Base-by-base conservation (phyloP, 2,329 filamentous ascomycete species). In the Xylaria sp. region DNA sequence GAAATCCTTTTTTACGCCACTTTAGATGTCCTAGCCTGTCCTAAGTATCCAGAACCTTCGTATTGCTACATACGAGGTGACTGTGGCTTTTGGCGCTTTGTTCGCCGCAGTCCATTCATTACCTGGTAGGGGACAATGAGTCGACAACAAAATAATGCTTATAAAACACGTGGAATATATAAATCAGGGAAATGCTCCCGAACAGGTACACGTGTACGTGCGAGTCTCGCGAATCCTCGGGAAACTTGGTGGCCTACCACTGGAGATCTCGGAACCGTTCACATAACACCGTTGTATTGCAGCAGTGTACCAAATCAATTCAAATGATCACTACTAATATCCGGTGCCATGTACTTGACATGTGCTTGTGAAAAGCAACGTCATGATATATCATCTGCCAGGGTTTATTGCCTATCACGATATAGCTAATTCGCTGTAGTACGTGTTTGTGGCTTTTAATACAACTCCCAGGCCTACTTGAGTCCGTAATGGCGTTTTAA, bases 1-100 rank as follows among this genome's bases (percentile, higher is more conserved):
- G 7, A 54, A 25, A 48, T 49, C 62, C 39, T 46, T 64, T 51
- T 49, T 31, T n/a, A 49, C 55, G 15, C 31, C 62, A 62, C 54
- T 62, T 54, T 54, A 48, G 56, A 31, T 54, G 51, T 25, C 51
- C 28, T 10, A 54, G 41, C 18, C 41, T n/a, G 41, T 4, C 23
- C 12, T 7, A 31, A 28, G 49, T 52, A 52, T 31, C 49, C 10
- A 54, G 51, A 6, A 52, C 31, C 46, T 39, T 54, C 31, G 33
- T 41, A 12, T 54, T 62, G 2, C 46, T 49, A 25, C 13, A 41
- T 18, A 6, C 8, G 7, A 58, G 12, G 39, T 48, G 31, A 9
- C 9, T 18, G 31, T 20, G 52, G 28, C 52, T 55, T 55, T 54
- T 28, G 20, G 28, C 18, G 7, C 39, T 12, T 57, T 41, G 25